Conservation (phyloP, 2,329 filamentous ascomycete species). For the Diaporthe citriasiana region DNA sequence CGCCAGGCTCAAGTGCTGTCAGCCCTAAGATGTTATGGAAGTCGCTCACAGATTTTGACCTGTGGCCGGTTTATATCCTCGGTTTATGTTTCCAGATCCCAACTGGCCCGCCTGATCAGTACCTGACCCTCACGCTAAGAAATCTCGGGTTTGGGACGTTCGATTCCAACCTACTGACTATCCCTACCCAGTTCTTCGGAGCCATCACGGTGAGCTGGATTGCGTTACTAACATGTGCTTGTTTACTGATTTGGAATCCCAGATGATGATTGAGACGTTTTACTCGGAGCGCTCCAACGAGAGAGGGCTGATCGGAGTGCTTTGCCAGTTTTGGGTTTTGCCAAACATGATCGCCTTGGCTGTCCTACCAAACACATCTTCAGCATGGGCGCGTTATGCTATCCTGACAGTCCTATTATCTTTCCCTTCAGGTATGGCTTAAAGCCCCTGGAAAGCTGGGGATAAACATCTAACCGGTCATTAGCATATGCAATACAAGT, state of each 20-base stretch:
- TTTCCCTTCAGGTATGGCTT: neutral
- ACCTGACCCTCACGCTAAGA: slow-evolving; percentile 67
- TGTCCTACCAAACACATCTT: slow-evolving; percentile 6
- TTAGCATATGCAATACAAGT: slow-evolving; percentile 12
- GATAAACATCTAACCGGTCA: neutral
- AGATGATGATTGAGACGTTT: slow-evolving; percentile 11
- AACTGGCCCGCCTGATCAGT: slow-evolving; percentile 59
- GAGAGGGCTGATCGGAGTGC: slow-evolving; percentile 4
- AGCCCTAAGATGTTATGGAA: slow-evolving; percentile 62
- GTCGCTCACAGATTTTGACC: slow-evolving; percentile 66
- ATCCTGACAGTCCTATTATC: neutral
- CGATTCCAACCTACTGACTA: slow-evolving; percentile 68
- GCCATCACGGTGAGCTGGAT: slow-evolving; percentile 42
- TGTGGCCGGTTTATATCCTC: slow-evolving; percentile 69
- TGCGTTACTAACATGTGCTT: slow-evolving; percentile 50
- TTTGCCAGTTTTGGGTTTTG: slow-evolving; percentile 1
- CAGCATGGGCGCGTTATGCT: neutral
- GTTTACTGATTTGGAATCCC: slow-evolving; percentile 40
- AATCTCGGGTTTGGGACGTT: slow-evolving; percentile 66
- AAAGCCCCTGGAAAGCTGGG: accelerated
- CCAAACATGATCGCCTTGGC: slow-evolving; percentile 12
- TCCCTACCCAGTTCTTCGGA: slow-evolving; percentile 58
- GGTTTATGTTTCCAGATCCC: slow-evolving; percentile 65
- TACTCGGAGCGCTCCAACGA: slow-evolving; percentile 7
- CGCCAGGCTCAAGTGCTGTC: slow-evolving; percentile 67